phyloP scores from a whole-genome alignment of 106 monocot species.

The Posidonia australis region DNA sequence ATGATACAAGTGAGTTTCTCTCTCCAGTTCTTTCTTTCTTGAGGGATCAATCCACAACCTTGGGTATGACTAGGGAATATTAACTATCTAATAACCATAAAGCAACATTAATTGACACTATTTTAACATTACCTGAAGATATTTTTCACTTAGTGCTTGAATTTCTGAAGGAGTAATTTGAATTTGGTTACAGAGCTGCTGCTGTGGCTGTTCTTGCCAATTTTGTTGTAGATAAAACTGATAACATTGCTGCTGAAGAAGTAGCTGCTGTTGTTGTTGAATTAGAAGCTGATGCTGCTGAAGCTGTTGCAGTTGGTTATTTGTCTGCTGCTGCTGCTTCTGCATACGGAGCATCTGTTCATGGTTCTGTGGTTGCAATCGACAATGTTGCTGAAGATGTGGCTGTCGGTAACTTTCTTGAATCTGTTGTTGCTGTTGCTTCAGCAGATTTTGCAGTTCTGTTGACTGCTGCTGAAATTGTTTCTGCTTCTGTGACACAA shows the following conservation, averaged over 20 bases:
- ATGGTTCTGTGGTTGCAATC: slow-evolving; percentile 2
- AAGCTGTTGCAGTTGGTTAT: slow-evolving; percentile 25
- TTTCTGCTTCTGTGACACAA: slow-evolving; percentile 10
- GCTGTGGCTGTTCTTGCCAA: slow-evolving; percentile 22
- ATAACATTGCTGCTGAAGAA: slow-evolving; percentile 26
- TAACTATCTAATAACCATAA: too few species aligned
- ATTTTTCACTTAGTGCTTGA: slow-evolving; percentile 6
- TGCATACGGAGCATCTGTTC: slow-evolving; percentile 14
- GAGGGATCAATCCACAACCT: too few species aligned
- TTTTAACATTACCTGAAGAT: slow-evolving; percentile 2
- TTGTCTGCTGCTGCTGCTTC: slow-evolving; percentile 10
- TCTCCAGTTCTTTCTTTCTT: too few species aligned
- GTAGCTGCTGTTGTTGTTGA: slow-evolving; percentile 24
- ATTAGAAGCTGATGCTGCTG: slow-evolving; percentile 19
- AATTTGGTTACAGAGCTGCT: slow-evolving; percentile 17
- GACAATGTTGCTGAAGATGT: neutral
- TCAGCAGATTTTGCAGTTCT: slow-evolving; percentile 12
- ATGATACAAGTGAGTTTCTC: too few species aligned
- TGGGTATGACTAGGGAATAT: too few species aligned
- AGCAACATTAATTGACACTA: too few species aligned
- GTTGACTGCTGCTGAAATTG: slow-evolving; percentile 19
- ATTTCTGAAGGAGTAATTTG: slow-evolving; percentile 9
- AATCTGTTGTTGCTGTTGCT: slow-evolving; percentile 11
- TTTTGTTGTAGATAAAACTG: slow-evolving; percentile 25
- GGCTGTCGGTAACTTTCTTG: slow-evolving; percentile 10